Evolutionary conservation across 805 yeast genomes (phyloP).

Genomic region (Yamadazyma philogaea): DNA sequence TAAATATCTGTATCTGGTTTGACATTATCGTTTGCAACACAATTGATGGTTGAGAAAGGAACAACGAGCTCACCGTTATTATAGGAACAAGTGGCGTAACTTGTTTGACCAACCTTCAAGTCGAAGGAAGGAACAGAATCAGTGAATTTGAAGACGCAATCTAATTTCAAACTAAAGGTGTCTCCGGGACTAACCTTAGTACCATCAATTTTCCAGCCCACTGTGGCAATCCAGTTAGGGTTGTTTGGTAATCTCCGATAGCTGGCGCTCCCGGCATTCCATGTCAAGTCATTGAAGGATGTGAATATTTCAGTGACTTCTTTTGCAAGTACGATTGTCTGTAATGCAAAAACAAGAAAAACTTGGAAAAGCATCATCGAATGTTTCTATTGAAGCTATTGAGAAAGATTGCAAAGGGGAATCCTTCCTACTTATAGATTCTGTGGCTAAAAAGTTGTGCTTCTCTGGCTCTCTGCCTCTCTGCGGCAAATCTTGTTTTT

Average conservation of each 20-base stretch:
- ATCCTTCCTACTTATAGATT: not conserved
- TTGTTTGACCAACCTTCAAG: conserved; percentile 13
- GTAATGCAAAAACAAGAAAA: not conserved
- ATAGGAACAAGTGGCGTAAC: conserved; percentile 23
- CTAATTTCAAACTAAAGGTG: conserved; percentile 24
- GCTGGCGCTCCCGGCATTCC: conserved; percentile 1
- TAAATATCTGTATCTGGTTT: conserved; percentile 12
- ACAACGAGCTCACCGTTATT: conserved; percentile 16
- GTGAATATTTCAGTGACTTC: conserved; percentile 13
- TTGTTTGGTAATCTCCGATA: conserved; percentile 1
- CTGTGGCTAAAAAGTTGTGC: no score
- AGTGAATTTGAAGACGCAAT: conserved; percentile 25
- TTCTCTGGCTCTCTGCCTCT: no score
- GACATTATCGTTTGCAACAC: conserved; percentile 18
- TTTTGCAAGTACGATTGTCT: conserved; percentile 6
- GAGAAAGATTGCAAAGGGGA: no score
- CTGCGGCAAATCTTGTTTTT: no score
- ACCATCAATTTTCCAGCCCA: conserved; percentile 21
- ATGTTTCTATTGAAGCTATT: not conserved
- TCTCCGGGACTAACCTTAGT: conserved; percentile 21
- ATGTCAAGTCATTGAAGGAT: conserved; percentile 5
- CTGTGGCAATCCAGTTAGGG: conserved; percentile 17
- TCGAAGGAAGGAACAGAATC: conserved; percentile 11
- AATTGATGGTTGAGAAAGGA: conserved; percentile 17
- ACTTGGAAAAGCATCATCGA: not conserved